Evolutionary conservation across 2,329 filamentous ascomycete species (phyloP).

Genomic region (Coleophoma eucalyptorum): DNA sequence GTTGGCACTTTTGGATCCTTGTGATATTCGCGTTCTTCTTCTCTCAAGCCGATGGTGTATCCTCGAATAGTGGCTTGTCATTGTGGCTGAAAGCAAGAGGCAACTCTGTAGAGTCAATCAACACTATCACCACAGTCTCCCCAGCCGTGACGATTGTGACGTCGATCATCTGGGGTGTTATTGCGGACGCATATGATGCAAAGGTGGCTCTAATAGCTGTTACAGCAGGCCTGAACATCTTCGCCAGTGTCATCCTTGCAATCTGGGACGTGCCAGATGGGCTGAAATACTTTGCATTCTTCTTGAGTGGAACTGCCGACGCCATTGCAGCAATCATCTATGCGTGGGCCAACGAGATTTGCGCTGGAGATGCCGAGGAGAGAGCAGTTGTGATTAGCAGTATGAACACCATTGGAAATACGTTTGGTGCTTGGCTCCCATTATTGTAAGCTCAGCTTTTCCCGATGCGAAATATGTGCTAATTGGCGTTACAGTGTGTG

Average conservation of each 20-base stretch:
- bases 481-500: slow-evolving; percentile 12
- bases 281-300: slow-evolving; percentile 28
- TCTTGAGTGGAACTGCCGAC: slow-evolving; percentile 26
- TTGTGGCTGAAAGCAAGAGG: slow-evolving; percentile 6
- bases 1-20: slow-evolving; percentile 9
- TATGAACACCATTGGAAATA: slow-evolving; percentile 32
- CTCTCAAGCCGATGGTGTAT: slow-evolving; percentile 8
- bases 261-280: slow-evolving; percentile 25
- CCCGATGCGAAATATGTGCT: neutral
- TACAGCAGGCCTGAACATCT: slow-evolving; percentile 13
- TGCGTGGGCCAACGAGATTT: slow-evolving; percentile 28
- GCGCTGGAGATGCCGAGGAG: slow-evolving; percentile 28
- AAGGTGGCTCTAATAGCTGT: slow-evolving; percentile 8
- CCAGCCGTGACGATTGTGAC: slow-evolving; percentile 8
- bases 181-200: slow-evolving; percentile 10
- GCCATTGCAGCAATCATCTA: slow-evolving; percentile 29
- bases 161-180: slow-evolving; percentile 5
- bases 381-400: slow-evolving; percentile 28
- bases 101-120: slow-evolving; percentile 4
- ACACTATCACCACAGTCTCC: slow-evolving; percentile 2
- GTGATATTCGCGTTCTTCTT: slow-evolving; percentile 10
- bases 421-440: slow-evolving; percentile 25
- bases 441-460: slow-evolving; percentile 11
- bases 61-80: slow-evolving; percentile 9
- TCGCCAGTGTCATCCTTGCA: slow-evolving; percentile 23